Evolutionary conservation across 345 rosid genomes (phyloP).

Genomic region (Eutrema heterophyllum): DNA sequence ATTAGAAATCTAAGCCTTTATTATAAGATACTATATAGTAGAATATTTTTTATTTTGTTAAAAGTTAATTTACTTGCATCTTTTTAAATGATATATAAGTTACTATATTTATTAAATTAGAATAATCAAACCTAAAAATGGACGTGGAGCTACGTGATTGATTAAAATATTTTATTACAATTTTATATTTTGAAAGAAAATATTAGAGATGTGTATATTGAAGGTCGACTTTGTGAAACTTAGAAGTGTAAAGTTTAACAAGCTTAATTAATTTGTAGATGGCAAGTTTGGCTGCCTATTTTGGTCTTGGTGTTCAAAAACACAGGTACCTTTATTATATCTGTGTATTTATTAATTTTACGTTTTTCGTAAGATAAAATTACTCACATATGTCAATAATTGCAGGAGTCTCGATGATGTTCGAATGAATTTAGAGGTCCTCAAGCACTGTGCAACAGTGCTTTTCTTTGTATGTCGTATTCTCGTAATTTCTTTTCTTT

Average conservation of each 20-base stretch:
- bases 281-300: slow-evolving; percentile 87
- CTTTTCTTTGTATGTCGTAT: slow-evolving; percentile 60
- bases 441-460: slow-evolving; percentile 86
- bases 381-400: not conserved
- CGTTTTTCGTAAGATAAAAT: not conserved
- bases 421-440: slow-evolving; percentile 83
- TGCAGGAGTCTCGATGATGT: slow-evolving; percentile 86
- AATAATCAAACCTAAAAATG: not conserved
- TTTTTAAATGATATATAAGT: no score
- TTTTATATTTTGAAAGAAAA: not conserved
- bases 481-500: not conserved
- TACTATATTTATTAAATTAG: no score
- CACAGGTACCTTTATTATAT: slow-evolving; percentile 46
- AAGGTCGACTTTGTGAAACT: not conserved
- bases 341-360: not conserved
- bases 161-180: no score
- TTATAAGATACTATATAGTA: no score
- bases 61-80: no score
- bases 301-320: slow-evolving; percentile 86
- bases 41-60: no score
- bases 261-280: slow-evolving; percentile 40
- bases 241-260: not conserved
- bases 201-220: not conserved
- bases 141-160: no score
- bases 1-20: no score